Evolutionary conservation across 352 stramenopile species (phyloP), one percentile per base, ranked within the genome.

Genomic region (Pilasporangium apinafurcum): DNA sequence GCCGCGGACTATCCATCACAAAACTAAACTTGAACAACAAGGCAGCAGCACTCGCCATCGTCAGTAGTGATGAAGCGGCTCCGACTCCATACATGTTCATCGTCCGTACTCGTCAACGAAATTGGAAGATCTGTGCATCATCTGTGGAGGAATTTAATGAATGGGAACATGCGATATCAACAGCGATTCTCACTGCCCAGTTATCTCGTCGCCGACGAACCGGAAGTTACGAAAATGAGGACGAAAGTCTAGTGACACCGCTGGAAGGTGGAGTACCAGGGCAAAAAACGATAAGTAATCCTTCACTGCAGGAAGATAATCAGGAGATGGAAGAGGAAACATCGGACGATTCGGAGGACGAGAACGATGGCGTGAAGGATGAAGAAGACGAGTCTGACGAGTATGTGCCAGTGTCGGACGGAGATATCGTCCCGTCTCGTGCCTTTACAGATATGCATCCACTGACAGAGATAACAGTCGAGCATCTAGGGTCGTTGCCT

Each of bases 91-190:
- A 71, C 25, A 59, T 79, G 62, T 85, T 87, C 44, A 56, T 84
- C 14, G 66, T 83, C n/a, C 67, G 72, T 5, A 68, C 72, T 18
- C 65, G 74, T 16, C 78, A 80, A 28, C 66, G 66, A 29, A 83
- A 65, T 51, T 87, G 75, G 72, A 87, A 85, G 60, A 65, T 87
- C 18, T 87, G 75, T 33, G 65, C 75, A 1, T 51, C 65, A 7
- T 73, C 72, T 1, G 49, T 73, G 24, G 53, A 33, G 6, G 69
- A 87, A 37, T 81, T 73, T 44, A 80, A 75, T 29, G 71, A 77
- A 22, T 87, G 75, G 75, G 75, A 87, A 32, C 74, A 81, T 32
- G 75, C 67, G n/a, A 85, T 87, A 37, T 84, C 75, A 10, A 87
- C 72, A 8, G 69, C 65, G 3, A 85, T 87, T 30, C 49, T 87